These are phyloP conservation scores for Calonectria henricotiae DNA, from an alignment of 2,329 filamentous ascomycete genomes.

Conservation along the genomic window DNA sequence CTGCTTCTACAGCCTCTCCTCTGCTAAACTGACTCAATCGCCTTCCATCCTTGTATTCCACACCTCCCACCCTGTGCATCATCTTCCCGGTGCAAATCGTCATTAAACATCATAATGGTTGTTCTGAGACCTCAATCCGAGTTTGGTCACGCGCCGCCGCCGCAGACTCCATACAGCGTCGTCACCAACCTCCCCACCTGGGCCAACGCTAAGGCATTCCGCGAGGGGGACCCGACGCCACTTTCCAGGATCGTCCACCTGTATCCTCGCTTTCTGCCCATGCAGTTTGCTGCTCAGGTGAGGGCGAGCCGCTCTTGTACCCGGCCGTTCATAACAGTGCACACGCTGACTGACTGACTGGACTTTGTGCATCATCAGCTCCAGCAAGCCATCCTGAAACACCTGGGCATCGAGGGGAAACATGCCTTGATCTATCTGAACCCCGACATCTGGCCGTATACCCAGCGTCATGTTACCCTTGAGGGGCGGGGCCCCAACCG, in stretches of 20 bases:
- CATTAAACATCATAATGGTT: slow-evolving; percentile 53
- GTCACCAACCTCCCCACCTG: slow-evolving; percentile 65
- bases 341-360: not conserved
- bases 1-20: not conserved
- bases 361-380: slow-evolving; percentile 53
- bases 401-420: slow-evolving; percentile 51
- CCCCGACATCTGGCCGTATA: slow-evolving; percentile 54
- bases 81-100: not conserved
- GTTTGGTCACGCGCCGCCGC: slow-evolving; percentile 65
- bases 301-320: slow-evolving; percentile 12
- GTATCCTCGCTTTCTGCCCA: slow-evolving; percentile 66
- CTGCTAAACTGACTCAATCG: not conserved
- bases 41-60: not conserved
- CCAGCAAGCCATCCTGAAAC: slow-evolving; percentile 56
- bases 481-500: slow-evolving; percentile 57
- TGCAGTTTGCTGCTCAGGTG: slow-evolving; percentile 57
- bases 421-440: slow-evolving; percentile 55
- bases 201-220: slow-evolving; percentile 59
- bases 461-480: slow-evolving; percentile 55
- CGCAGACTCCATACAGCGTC: slow-evolving; percentile 65
- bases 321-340: not conserved
- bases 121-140: slow-evolving; percentile 59
- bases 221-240: slow-evolving; percentile 60
- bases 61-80: not conserved
- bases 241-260: slow-evolving; percentile 60